These are phyloP conservation scores for Debaryomyces sp. DNA, from an alignment of 1,139 yeast species.

Conservation along the genomic window DNA sequence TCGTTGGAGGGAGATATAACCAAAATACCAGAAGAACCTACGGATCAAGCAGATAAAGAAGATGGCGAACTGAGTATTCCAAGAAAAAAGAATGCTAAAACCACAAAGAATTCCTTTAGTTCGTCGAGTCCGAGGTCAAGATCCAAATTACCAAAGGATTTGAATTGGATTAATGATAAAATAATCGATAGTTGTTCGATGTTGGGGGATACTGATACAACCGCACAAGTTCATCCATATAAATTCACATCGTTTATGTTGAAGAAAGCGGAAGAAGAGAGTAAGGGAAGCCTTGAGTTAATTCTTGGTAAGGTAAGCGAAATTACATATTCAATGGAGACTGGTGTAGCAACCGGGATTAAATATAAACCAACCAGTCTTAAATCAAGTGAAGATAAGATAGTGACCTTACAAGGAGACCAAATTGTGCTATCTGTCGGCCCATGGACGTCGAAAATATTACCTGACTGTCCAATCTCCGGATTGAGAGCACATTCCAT, in stretches of 20 bases:
- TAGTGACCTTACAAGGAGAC: conserved; percentile 58
- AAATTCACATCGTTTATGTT: conserved; percentile 83
- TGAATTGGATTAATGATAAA: conserved; percentile 78
- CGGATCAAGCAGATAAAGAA: conserved; percentile 17
- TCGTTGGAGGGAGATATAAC: conserved; percentile 83
- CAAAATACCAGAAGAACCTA: conserved; percentile 26
- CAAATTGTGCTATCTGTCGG: conserved; percentile 87
- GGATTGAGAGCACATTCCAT: conserved; percentile 95
- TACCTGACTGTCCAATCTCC: conserved; percentile 90
- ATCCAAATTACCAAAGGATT: conserved; percentile 61
- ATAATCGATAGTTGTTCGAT: conserved; percentile 75
- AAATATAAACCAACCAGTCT: conserved; percentile 62
- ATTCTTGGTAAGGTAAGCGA: conserved; percentile 82
- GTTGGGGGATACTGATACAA: conserved; percentile 83
- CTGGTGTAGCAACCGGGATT: conserved; percentile 69
- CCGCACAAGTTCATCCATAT: conserved; percentile 97
- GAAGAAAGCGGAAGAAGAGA: conserved; percentile 71
- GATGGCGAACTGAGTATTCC: conserved; percentile 17
- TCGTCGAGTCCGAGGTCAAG: conserved; percentile 23
- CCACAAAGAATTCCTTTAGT: conserved; percentile 39
- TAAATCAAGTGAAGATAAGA: conserved; percentile 30
- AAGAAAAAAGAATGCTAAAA: conserved; percentile 24
- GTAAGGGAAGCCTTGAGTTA: conserved; percentile 79
- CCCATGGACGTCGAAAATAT: conserved; percentile 91
- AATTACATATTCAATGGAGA: conserved; percentile 60